Evolutionary conservation across 2,329 filamentous ascomycete genomes (phyloP).

Genomic region (Zymoseptoria passerinii): DNA sequence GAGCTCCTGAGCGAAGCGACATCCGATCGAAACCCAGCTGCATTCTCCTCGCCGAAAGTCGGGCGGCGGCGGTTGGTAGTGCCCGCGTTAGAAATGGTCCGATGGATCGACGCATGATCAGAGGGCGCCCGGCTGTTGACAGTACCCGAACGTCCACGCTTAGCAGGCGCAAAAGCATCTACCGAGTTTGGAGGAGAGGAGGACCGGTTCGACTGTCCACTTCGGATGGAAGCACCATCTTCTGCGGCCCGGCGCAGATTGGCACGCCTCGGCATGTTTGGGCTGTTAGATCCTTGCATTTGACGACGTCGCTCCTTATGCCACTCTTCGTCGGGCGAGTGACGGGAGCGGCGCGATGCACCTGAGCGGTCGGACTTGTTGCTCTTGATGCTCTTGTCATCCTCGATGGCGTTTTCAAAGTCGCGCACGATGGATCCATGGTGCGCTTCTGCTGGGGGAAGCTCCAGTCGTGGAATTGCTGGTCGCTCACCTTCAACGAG

Average conservation of each 20-base stretch:
- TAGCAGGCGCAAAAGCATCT: slow-evolving; percentile 89
- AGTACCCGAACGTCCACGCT: slow-evolving; percentile 66
- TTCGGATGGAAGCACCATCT: slow-evolving; percentile 14
- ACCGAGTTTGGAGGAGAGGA: slow-evolving; percentile 91
- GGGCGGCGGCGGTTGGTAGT: slow-evolving; percentile 49
- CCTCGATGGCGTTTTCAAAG: slow-evolving; percentile 82
- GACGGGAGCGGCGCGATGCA: slow-evolving; percentile 18
- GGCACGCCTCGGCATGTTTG: slow-evolving; percentile 33
- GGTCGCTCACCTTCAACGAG: slow-evolving; percentile 41
- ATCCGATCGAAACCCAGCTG: slow-evolving; percentile 51
- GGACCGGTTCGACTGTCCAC: slow-evolving; percentile 43
- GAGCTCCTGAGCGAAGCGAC: slow-evolving; percentile 58
- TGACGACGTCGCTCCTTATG: slow-evolving; percentile 21
- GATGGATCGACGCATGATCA: slow-evolving; percentile 54
- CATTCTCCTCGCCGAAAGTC: slow-evolving; percentile 52
- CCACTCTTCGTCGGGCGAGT: slow-evolving; percentile 27
- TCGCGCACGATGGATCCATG: slow-evolving; percentile 54
- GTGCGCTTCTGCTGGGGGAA: slow-evolving; percentile 32
- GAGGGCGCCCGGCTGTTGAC: slow-evolving; percentile 52
- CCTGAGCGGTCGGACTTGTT: slow-evolving; percentile 46
- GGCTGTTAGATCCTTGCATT: slow-evolving; percentile 24
- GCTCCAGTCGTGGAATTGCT: slow-evolving; percentile 39
- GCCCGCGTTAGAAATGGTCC: slow-evolving; percentile 57
- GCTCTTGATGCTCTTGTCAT: slow-evolving; percentile 48
- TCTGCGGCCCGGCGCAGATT: slow-evolving; percentile 35